These are phyloP conservation scores for Bolboschoenoplectus hybrid DNA, from an alignment of 202 grass and related monocot genomes.

Conservation along the genomic window DNA sequence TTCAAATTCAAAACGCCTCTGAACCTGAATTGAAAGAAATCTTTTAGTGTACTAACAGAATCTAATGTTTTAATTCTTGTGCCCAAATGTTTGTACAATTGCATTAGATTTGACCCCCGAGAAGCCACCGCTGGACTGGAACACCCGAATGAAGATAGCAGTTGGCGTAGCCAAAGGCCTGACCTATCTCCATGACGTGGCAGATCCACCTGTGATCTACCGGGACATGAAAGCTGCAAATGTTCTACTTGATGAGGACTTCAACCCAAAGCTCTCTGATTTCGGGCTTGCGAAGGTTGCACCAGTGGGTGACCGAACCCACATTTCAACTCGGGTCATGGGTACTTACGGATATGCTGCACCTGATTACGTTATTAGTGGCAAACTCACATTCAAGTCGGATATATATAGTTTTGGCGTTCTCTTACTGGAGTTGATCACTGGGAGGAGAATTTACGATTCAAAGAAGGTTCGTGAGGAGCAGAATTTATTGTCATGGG, in stretches of 20 bases:
- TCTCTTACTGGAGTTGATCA: conserved; percentile 88
- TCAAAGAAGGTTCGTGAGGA: conserved; percentile 60
- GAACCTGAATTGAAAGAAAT: background rate
- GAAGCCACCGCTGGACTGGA: conserved; percentile 81
- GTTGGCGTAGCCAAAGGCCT: conserved; percentile 80
- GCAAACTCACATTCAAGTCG: conserved; percentile 90
- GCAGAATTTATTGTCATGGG: conserved; percentile 76
- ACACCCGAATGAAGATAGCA: conserved; percentile 88
- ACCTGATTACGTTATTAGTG: conserved; percentile 88
- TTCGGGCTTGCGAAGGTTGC: conserved; percentile 95
- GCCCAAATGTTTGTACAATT: conserved; percentile 18
- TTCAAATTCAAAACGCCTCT: background rate
- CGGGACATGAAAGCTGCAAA: conserved; percentile 97
- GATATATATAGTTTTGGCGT: conserved; percentile 98
- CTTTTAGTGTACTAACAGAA: background rate
- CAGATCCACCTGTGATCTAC: conserved; percentile 92
- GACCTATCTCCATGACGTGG: conserved; percentile 87
- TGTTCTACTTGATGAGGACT: conserved; percentile 69
- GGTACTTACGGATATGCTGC: conserved; percentile 96
- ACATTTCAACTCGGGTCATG: conserved; percentile 99
- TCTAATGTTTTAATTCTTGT: background rate
- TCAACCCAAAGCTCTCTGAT: conserved; percentile 95
- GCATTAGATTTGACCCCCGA: conserved; percentile 58
- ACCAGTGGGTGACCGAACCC: conserved; percentile 83
- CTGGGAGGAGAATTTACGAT: conserved; percentile 81